phyloP scores from a whole-genome alignment of 768 basidiomycete species.

The Melanogaster broomeanus region DNA sequence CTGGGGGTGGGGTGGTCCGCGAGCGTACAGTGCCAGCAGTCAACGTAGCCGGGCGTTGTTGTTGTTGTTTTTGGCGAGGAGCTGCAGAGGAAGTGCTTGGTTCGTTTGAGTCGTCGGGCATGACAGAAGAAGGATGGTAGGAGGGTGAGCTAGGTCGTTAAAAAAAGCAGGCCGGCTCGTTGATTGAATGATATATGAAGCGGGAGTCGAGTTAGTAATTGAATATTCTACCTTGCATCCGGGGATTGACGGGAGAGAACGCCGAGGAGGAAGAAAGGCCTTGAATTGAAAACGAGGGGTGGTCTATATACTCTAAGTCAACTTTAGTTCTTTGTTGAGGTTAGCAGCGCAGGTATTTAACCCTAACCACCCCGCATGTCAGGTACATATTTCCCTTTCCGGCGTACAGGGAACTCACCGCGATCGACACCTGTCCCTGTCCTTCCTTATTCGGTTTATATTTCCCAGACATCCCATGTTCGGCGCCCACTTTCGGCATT shows the following conservation, averaged over 20 bases:
- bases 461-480: not conserved
- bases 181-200: too few species aligned
- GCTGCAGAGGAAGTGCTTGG: conserved; percentile 11
- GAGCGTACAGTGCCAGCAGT: conserved; percentile 46
- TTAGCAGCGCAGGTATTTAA: not conserved
- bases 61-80: conserved; percentile 18
- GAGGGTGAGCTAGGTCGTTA: conserved; percentile 12
- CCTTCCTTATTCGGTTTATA: not conserved
- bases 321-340: not conserved
- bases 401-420: not conserved
- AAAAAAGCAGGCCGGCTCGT: conserved; percentile 3
- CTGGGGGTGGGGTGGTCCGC: conserved; percentile 47
- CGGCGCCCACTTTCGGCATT: too few species aligned
- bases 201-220: not conserved
- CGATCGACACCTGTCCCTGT: not conserved
- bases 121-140: conserved; percentile 10
- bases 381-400: not conserved
- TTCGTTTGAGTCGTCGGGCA: conserved; percentile 31
- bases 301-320: not conserved
- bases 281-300: not conserved
- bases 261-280: not conserved
- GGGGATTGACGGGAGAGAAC: not conserved
- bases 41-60: conserved; percentile 19
- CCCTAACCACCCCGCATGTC: conserved; percentile 2
- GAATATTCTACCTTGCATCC: too few species aligned